Evolutionary conservation across 352 stramenopile genomes (phyloP), one percentile per base, ranked within the genome.

Genomic region (Thraustochytrium sp.): DNA sequence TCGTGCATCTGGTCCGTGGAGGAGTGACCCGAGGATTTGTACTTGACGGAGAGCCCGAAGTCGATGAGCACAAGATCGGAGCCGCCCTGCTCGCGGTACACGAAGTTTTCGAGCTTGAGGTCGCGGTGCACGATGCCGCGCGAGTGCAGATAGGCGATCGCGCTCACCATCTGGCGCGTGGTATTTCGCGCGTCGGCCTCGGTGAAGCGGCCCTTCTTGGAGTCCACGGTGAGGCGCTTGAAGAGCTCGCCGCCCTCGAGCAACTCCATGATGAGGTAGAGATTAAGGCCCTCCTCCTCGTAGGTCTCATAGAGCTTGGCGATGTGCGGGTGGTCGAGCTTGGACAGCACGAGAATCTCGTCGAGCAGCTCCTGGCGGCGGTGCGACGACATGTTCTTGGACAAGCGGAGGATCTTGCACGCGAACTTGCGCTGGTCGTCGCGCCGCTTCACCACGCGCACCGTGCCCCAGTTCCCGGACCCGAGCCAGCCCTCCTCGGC

Each of bases 1-100:
- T 94, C 96, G 53, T 93, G 95, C 94, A 97, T 97, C 42, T 86
- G 75, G 82, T 96, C 92, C 89, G 53, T 56, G 49, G 46, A 72
- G 34, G 61, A 94, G 59, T 31, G 59, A 29, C 59, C 59, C 55
- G 89, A 90, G 59, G 82, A 85, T 34, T 78, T 86, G 68, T 88
- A 89, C 68, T 88, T 86, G 5, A 55, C 77, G 37, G 92, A 96
- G 36, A 97, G 89, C 2, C 93, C 93, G 88, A 97, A 97, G 88
- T 97, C 93, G 82, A 97, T 97, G 55, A 97, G 92, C 40, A 97
- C 90, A 86, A 96, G 92, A 2, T 93, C 92, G 61, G 96, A 91
- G 54, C 95, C 91, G 26, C 90, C 92, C 36, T 90, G 88, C 8
- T 90, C 95, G 62, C 93, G 91, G 73, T 97, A 97, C 51, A 97